Percentiles rank a stretch among this genome's conserved stretches.
These are phyloP conservation scores for Paraglomus brasilianum DNA, from an alignment of 192 early-diverging fungal species.

Conservation along the genomic window DNA sequence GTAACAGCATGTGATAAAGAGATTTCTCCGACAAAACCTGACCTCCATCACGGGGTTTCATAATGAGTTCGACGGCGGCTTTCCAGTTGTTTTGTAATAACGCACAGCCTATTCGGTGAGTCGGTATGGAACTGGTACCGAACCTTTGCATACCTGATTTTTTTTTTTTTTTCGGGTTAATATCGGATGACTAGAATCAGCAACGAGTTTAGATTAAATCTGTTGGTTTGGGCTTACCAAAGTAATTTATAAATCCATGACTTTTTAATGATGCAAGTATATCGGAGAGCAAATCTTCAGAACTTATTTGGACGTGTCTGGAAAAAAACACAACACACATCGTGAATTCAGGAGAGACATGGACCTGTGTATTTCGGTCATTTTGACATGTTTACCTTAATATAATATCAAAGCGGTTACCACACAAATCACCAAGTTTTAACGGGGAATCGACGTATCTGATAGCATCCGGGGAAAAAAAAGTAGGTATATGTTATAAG, in stretches of 20 bases:
- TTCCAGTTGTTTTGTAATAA: slow-evolving; percentile 73
- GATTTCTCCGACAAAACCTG: background rate
- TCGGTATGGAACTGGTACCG: slow-evolving; percentile 78
- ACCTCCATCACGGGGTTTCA: slow-evolving; percentile 80
- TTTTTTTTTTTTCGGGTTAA: background rate
- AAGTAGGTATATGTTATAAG: slow-evolving; percentile 5
- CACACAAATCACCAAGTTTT: slow-evolving; percentile 80
- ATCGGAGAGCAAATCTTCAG: slow-evolving; percentile 45
- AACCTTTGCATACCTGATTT: slow-evolving; percentile 86
- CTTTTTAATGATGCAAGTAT: slow-evolving; percentile 66
- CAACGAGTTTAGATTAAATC: too few relatives aligned
- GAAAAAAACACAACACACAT: too few relatives aligned
- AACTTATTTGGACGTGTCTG: slow-evolving; percentile 53
- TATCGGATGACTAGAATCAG: too few relatives aligned
- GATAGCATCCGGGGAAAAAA: background rate
- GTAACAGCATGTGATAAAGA: background rate
- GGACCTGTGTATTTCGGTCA: too few relatives aligned
- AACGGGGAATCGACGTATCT: slow-evolving; percentile 63
- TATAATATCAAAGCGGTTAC: slow-evolving; percentile 89
- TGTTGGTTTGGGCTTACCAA: slow-evolving; percentile 45
- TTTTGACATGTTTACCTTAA: slow-evolving; percentile 52
- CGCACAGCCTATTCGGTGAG: slow-evolving; percentile 76
- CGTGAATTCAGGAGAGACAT: too few relatives aligned
- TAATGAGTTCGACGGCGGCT: slow-evolving; percentile 72
- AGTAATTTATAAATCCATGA: slow-evolving; percentile 96